Base-by-base conservation (phyloP, 2,329 filamentous ascomycete genomes). In the Teratosphaeria zuluensis region DNA sequence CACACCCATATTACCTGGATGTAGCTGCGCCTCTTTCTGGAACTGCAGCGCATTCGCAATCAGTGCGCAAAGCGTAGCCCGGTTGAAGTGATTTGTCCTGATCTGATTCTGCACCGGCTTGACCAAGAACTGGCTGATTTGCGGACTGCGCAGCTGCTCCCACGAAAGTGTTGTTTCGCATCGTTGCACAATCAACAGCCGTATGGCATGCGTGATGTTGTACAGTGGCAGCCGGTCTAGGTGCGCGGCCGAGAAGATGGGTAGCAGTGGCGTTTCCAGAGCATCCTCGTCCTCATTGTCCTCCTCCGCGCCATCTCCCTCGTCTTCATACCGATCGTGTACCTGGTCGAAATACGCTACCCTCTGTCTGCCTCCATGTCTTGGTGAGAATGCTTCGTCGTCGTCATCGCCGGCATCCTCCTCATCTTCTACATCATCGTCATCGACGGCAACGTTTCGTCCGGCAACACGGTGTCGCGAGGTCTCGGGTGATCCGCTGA, bases 31-130 rank as follows among this genome's bases (percentile, higher is more conserved):
- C 72, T 97, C 92, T 73, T 95, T 96, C 69, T 82, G 82, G 74
- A 96, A 97, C 71, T 96, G 92, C 58, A 97, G 79, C 70, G 90
- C 95, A 70, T 97, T 97, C 54, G 92, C 90, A 81, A 96, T 87
- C 65, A 97, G 77, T 2, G 91, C 90, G 75, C 95, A 96, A 42
- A 96, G 74, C 0, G 91, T 94, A 9, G 89, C 92, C 54, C 89
- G 83, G 32, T 88, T 92, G 73, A 95, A 92, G 74, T 96, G 89
- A 56, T 88, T 84, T 16, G 84, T 80, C 61, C 87, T 85, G 63
- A 96, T 92, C 72, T 92, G 88, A 71, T 94, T 88, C 73, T 94
- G 90, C 78, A 96, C 94, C 2, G 92, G 92, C 77, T 96, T 96
- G 70, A 96, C 83, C 38, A 97, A 81, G 72, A 97, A 97, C 70